Base-by-base conservation (phyloP, 129 eudicot species). In the Centrapalus pauciflorus region DNA sequence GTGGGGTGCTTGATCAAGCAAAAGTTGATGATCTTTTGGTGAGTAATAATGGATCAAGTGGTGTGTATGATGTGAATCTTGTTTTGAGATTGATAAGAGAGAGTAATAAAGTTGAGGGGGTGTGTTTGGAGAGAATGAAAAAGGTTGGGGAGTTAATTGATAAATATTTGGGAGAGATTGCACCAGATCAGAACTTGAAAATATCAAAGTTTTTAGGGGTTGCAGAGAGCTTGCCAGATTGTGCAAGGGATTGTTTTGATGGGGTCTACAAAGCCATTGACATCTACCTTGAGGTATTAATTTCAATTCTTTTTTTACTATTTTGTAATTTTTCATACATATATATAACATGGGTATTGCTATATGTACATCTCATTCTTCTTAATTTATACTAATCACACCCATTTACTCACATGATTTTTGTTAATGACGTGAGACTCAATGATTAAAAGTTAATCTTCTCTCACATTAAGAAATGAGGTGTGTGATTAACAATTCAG, bases 211-310 rank as follows among this genome's bases (percentile, higher is more conserved):
- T 91, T 66, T 82, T 91, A 40, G 90, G 83, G 6, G 95, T 91
- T 65, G 96, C 95, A 4, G 86, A 82, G 73, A 85, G 96, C 64
- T 66, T 91, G 61, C 81, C 95, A 46, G 96, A 91, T 83, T 83
- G 73, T 60, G 90, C 96, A 55, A 91, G 98, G 56, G 89, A 88
- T 69, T 82, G 84, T 72, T 91, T 80, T 83, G 96, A 91, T 81
- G 87, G 87, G 10, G 87, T 87, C 61, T 91, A 91, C 77, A 85
- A 86, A 79, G 96, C 96, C 52, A 77, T 91, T 85, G 96, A 88
- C 74, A 85, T 88, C 75, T 91, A 82, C 58, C 98, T 91, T 77
- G 86, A 91, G 98, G 98, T 91, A n/a, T n/a, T n/a, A n/a, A n/a
- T n/a, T n/a, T n/a, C n/a, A 61, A 79, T 38, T 17, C 7, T 1